phyloP scores from a whole-genome alignment of 805 yeast genomes.

The Candida qinlingensis region DNA sequence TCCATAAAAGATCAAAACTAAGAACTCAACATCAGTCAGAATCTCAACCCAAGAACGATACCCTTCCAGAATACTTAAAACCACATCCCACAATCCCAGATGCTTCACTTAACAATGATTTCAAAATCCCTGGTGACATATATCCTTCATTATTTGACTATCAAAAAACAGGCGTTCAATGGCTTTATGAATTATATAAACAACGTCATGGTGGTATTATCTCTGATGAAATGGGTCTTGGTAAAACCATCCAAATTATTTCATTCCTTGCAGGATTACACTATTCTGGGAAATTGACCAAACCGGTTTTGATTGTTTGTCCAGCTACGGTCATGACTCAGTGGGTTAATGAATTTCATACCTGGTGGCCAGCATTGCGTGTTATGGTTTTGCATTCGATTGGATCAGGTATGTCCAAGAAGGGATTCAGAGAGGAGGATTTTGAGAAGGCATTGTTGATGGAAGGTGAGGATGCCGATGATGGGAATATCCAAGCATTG shows the following conservation, averaged over 20 bases:
- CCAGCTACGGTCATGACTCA: slow-evolving; percentile 96
- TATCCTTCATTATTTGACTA: slow-evolving; percentile 84
- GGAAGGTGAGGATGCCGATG: slow-evolving; percentile 37
- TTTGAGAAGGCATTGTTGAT: slow-evolving; percentile 43
- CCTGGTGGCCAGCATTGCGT: slow-evolving; percentile 97
- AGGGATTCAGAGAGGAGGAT: slow-evolving; percentile 38
- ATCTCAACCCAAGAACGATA: slow-evolving; percentile 8
- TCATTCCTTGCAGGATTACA: slow-evolving; percentile 89
- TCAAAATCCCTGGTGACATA: slow-evolving; percentile 84
- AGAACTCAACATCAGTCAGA: slow-evolving; percentile 10
- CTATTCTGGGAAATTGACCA: slow-evolving; percentile 65
- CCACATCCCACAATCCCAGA: slow-evolving; percentile 79
- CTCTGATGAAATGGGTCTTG: slow-evolving; percentile 98
- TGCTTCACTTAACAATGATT: slow-evolving; percentile 64
- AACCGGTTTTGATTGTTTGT: slow-evolving; percentile 83
- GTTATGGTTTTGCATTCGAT: slow-evolving; percentile 85
- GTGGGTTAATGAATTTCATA: slow-evolving; percentile 95
- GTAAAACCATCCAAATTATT: slow-evolving; percentile 90
- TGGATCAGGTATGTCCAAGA: slow-evolving; percentile 71
- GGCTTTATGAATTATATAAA: slow-evolving; percentile 91
- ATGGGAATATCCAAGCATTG: slow-evolving; percentile 19
- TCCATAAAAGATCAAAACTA: slow-evolving; percentile 40
- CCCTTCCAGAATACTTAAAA: slow-evolving; percentile 54
- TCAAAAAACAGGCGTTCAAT: slow-evolving; percentile 94
- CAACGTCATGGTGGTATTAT: slow-evolving; percentile 93